Evolutionary conservation across 108 stramenopile species (phyloP), one percentile per base, ranked within the genome.

Genomic region (Cyclotella sp.): DNA sequence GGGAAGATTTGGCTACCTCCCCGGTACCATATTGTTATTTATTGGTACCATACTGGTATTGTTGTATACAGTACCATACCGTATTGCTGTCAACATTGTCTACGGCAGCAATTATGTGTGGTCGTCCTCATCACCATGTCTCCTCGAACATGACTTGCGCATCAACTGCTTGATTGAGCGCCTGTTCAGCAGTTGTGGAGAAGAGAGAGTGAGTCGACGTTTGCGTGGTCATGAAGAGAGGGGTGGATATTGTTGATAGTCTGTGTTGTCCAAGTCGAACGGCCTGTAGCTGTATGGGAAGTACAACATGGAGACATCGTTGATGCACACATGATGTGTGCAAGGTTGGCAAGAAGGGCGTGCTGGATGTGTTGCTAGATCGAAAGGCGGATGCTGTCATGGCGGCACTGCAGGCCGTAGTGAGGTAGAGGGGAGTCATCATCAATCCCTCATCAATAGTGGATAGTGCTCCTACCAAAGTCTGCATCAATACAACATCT

Each of bases 401-500:
- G 55, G 55, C 55, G 19, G 55, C 55, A 8, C 21, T 57, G 55
- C 55, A 57, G n/a, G 55, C 55, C 22, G 55, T 57, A 4, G 55
- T 21, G 8, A 57, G 55, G 24, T 57, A 57, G 55, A 57, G 21
- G 24, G 12, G 22, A 0, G 70, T 80, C 19, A 30, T 92, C 40
- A 66, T 83, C 59, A 76, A 82, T 26, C 77, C 75, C 43, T 13
- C 53, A 9, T 55, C 47, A 43, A 22, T 68, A 22, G 49, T 63
- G 29, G 46, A 47, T 34, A 53, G 21, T 18, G 15, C 18, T 45
- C 67, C 75, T 29, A 45, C 40, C 26, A 84, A 93, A 46, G 52
- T 93, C 0, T 93, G 91, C 65, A 77, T 90, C 63, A 79, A 95
- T 83, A 92, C 92, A 68, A 76, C 88, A 0, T 88, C 84, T 52